Conservation (phyloP, 1,284 basidiomycete species). For the Ustilago loliicola region DNA sequence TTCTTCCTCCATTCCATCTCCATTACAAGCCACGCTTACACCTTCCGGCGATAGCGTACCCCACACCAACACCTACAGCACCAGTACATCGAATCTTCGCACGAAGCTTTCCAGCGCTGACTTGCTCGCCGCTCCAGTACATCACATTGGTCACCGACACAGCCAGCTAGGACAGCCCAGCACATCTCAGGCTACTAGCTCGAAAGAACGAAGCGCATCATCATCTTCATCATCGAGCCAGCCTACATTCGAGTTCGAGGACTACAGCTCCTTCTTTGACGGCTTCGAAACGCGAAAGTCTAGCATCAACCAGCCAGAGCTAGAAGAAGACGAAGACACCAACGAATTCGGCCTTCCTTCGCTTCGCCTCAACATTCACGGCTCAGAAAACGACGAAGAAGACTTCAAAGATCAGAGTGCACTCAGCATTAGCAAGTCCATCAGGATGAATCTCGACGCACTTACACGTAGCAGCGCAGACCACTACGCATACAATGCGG, state of each 20-base stretch:
- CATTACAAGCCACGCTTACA: neutral
- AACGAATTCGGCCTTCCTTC: slow-evolving; percentile 1
- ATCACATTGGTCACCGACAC: neutral
- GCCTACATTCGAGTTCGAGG: slow-evolving; percentile 8
- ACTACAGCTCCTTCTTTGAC: slow-evolving; percentile 30
- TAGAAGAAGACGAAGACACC: neutral
- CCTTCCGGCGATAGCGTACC: neutral
- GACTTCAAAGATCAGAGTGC: slow-evolving; percentile 28
- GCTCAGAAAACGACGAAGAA: slow-evolving; percentile 16
- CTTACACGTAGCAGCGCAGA: slow-evolving; percentile 24
- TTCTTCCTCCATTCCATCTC: slow-evolving; percentile 4
- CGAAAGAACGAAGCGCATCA: neutral
- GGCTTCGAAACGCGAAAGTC: slow-evolving; percentile 8
- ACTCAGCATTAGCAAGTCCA: slow-evolving; percentile 19
- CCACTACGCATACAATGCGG: slow-evolving; percentile 29
- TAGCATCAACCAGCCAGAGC: neutral
- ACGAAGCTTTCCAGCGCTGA: neutral
- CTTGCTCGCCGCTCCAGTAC: neutral
- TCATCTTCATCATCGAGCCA: neutral
- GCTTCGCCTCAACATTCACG: slow-evolving; percentile 2
- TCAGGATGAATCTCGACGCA: slow-evolving; percentile 39
- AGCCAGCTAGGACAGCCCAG: neutral
- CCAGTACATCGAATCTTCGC: neutral
- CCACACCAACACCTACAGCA: neutral
- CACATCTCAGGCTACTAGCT: neutral